phyloP scores from a whole-genome alignment of 441 rosid genomes.

The Populus tomentosa region DNA sequence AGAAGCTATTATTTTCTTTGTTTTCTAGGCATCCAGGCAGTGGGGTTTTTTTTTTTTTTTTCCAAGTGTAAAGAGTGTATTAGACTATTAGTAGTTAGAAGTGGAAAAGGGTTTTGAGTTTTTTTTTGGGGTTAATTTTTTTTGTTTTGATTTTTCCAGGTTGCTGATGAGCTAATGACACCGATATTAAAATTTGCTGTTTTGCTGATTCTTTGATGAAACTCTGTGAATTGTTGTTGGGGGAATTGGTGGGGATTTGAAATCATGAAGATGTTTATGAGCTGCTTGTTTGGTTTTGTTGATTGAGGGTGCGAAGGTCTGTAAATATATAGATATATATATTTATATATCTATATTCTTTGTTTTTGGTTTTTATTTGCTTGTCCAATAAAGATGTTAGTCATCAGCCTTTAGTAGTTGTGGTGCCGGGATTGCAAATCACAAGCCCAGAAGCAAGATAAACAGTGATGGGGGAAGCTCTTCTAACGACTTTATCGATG shows the following conservation, averaged over 20 bases:
- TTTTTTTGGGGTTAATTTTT: conserved; percentile 14
- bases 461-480: conserved; percentile 59
- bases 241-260: conserved; percentile 33
- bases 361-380: not conserved
- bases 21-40: not conserved
- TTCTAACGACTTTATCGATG: conserved; percentile 57
- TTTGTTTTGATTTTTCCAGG: conserved; percentile 34
- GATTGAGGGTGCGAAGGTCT: conserved; percentile 42
- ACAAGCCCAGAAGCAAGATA: conserved; percentile 10
- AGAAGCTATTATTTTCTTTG: not conserved
- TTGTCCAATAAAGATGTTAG: conserved; percentile 3
- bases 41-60: not conserved
- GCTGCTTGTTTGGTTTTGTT: conserved; percentile 72
- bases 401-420: conserved; percentile 14
- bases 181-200: conserved; percentile 18
- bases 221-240: conserved; percentile 27
- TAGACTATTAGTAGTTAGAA: not conserved
- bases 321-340: conserved; percentile 10
- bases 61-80: not conserved
- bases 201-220: conserved; percentile 29
- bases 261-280: conserved; percentile 60
- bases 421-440: conserved; percentile 19
- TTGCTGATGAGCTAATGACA: conserved; percentile 30
- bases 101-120: not conserved
- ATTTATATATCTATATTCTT: not conserved